Conservation (phyloP, 1,139 yeast genomes). For the Saccharomyces hybrid region DNA sequence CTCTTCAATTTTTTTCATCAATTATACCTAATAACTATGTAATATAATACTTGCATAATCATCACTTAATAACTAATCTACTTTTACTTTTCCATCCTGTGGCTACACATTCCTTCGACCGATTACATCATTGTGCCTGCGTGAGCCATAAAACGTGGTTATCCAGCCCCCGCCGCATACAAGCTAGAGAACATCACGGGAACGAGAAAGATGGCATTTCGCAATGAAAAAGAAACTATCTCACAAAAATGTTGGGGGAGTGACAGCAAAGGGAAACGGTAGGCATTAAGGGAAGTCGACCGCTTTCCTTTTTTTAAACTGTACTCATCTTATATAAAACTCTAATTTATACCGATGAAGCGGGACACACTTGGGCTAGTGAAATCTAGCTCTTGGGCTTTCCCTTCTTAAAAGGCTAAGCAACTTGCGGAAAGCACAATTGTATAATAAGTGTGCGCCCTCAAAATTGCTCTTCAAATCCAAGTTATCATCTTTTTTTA, state of each 20-base stretch:
- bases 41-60: not conserved
- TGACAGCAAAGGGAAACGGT: not conserved
- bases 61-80: not conserved
- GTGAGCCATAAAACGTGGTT: not conserved
- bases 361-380: not conserved
- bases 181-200: not conserved
- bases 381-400: not conserved
- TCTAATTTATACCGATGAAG: not conserved
- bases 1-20: not conserved
- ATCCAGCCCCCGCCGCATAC: not conserved
- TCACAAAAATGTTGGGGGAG: not conserved
- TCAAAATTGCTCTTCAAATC: not conserved
- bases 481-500: not conserved
- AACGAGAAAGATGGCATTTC: not conserved
- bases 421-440: not conserved
- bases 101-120: not conserved
- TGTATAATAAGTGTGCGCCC: not conserved
- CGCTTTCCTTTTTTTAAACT: not conserved
- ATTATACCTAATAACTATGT: not conserved
- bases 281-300: not conserved
- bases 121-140: not conserved
- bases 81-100: not conserved
- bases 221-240: not conserved
- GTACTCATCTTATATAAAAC: not conserved
- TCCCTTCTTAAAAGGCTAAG: not conserved